Evolutionary conservation across 1,139 yeast species (phyloP), one percentile per base, ranked within the genome.

Genomic region (Magnusiomyces ingens): DNA sequence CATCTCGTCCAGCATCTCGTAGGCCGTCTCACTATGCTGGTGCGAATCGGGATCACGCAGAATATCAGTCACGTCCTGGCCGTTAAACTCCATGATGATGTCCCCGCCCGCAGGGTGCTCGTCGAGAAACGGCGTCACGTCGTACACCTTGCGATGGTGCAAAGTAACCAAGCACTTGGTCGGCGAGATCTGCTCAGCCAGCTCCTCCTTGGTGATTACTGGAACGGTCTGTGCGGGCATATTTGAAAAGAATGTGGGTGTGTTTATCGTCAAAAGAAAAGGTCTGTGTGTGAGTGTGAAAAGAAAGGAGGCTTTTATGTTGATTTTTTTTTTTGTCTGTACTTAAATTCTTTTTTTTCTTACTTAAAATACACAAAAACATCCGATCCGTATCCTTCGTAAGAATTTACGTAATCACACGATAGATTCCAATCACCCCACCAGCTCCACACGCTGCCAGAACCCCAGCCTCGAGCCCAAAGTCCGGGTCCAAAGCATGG

Each of bases 101-200:
- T 88, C 91, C 3, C 79, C 81, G 15, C 96, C 97, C 54, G 87
- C 96, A 0, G 97, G 96, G 74, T 93, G 99, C 75, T 93, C 98
- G 66, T 91, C 97, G 58, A 91, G 72, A 71, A 91, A 93, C 60
- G 76, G 74, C 54, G 95, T 74, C 58, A 87, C 82, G 71, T 93
- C 90, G 73, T 91, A 93, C 53, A 93, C 98, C 64, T 87, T 88
- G 64, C 96, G 76, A 69, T 84, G 73, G 64, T 79, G 74, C 26
- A 90, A 72, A 1, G 95, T 80, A 50, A 91, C 95, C 87, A 95
- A 86, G 60, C 88, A 82, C 37, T 37, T 46, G 22, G 67, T 68
- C 10, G 75, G 69, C 36, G 29, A 36, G 65, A 72, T 73, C 67
- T 86, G 94, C 43, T 67, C 62, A 29, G 71, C 71, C 15, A 87